These are phyloP conservation scores for Fomitopsis betulina DNA, from an alignment of 1,284 basidiomycete species.

Conservation along the genomic window DNA sequence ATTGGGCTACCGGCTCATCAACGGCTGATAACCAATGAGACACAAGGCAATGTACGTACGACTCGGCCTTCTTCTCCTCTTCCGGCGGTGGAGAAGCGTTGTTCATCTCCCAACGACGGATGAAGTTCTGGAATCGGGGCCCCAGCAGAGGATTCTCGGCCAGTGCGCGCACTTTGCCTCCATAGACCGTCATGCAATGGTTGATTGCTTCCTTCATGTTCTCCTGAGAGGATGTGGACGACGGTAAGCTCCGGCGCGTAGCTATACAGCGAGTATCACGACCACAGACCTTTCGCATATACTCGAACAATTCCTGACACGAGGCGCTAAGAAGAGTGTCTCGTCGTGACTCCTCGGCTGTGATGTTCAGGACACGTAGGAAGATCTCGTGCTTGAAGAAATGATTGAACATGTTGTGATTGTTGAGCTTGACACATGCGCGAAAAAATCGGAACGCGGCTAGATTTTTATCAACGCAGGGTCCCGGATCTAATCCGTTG, in stretches of 20 bases:
- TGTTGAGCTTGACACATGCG: constrained; percentile 79
- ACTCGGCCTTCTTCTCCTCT: constrained; percentile 45
- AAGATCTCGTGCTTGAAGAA: constrained; percentile 85
- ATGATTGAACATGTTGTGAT: constrained; percentile 82
- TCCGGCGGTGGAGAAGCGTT: constrained; percentile 70
- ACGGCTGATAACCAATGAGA: too few species aligned
- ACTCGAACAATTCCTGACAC: constrained; percentile 94
- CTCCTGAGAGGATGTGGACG: constrained; percentile 49
- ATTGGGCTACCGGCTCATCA: constrained; percentile 6
- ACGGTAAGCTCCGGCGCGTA: constrained; percentile 4
- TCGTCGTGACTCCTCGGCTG: constrained; percentile 74
- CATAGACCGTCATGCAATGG: constrained; percentile 80
- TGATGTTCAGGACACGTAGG: constrained; percentile 79
- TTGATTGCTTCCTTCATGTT: constrained; percentile 84
- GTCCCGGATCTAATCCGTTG: not conserved
- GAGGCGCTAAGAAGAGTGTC: constrained; percentile 94
- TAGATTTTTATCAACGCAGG: constrained; percentile 28
- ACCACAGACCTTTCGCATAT: constrained; percentile 73
- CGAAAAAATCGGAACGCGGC: constrained; percentile 92
- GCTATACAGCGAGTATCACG: constrained; percentile 17
- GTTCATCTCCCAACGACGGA: constrained; percentile 88
- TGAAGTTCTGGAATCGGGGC: constrained; percentile 68
- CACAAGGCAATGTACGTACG: constrained; percentile 33
- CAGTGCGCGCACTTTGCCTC: constrained; percentile 61
- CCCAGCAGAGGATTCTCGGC: constrained; percentile 59